Evolutionary conservation across 106 monocot genomes (phyloP).

Genomic region (Platanthera guangdongensis): DNA sequence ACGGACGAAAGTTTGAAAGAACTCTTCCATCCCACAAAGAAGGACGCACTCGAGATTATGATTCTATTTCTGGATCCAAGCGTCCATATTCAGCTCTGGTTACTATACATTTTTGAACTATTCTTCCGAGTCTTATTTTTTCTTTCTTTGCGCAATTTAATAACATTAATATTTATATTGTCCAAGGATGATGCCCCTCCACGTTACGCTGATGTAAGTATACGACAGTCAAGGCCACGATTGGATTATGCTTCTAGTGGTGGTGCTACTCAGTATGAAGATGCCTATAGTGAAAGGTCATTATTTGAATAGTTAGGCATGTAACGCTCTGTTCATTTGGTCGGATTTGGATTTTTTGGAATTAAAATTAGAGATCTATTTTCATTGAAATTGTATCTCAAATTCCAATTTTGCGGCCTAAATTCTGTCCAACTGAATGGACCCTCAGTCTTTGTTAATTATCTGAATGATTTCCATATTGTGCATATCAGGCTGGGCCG

Average conservation of each 20-base stretch:
- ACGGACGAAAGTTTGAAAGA: constrained; percentile 55
- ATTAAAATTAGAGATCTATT: too few species aligned
- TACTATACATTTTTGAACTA: constrained; percentile 2
- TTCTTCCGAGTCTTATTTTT: background rate
- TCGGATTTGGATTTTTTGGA: too few species aligned
- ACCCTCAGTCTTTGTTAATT: background rate
- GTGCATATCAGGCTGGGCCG: constrained; percentile 38
- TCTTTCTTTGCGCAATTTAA: background rate
- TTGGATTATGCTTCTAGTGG: constrained; percentile 62
- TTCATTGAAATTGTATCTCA: background rate
- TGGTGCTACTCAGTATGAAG: constrained; percentile 42
- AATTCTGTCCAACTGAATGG: too few species aligned
- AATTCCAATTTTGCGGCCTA: too few species aligned
- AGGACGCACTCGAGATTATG: constrained; percentile 65
- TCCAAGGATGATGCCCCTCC: constrained; percentile 61
- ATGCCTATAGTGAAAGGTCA: constrained; percentile 69
- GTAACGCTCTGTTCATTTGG: background rate
- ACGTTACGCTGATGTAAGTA: constrained; percentile 54
- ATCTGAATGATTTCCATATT: background rate
- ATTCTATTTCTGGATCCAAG: constrained; percentile 71
- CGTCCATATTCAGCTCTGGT: constrained; percentile 73
- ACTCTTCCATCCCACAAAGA: constrained; percentile 39
- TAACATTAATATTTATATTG: background rate
- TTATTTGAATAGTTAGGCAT: background rate
- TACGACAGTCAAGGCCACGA: constrained; percentile 62